Conservation (phyloP, 2,329 filamentous ascomycete genomes). For the Shiraia bambusicola region DNA sequence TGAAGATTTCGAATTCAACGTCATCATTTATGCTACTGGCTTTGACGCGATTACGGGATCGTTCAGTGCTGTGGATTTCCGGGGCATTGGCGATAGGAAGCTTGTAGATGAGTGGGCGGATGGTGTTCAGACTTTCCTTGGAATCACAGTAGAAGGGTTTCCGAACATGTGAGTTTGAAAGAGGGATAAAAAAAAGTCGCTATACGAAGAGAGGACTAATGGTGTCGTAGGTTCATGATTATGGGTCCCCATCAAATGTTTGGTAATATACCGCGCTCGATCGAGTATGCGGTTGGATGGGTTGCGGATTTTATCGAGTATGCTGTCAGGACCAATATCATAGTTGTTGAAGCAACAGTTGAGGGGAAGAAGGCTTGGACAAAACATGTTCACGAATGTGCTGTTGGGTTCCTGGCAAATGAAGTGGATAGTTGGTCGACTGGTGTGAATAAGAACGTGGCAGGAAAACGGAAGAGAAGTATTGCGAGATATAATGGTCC, state of each 20-base stretch:
- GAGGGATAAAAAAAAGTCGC: background rate
- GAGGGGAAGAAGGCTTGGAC: constrained; percentile 50
- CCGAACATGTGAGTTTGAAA: constrained; percentile 39
- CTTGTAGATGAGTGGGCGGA: constrained; percentile 19
- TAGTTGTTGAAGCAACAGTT: constrained; percentile 44
- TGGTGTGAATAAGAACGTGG: constrained; percentile 56
- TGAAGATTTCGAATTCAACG: constrained; percentile 41
- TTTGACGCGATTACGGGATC: constrained; percentile 46
- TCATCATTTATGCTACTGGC: constrained; percentile 45
- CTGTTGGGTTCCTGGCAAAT: constrained; percentile 48
- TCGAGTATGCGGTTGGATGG: constrained; percentile 49
- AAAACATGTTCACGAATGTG: constrained; percentile 52
- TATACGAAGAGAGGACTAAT: background rate
- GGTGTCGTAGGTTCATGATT: constrained; percentile 38
- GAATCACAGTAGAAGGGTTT: constrained; percentile 27
- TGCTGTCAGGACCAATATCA: constrained; percentile 37
- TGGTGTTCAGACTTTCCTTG: constrained; percentile 30
- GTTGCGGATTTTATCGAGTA: constrained; percentile 42
- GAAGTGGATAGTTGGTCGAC: constrained; percentile 60
- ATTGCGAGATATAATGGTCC: constrained; percentile 53
- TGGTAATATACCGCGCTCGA: constrained; percentile 47
- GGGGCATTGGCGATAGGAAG: constrained; percentile 13
- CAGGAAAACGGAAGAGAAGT: constrained; percentile 44
- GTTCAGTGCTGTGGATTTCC: constrained; percentile 21
- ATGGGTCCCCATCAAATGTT: constrained; percentile 50